These are phyloP conservation scores for Gossypium gossypioides DNA, from an alignment of 441 rosid genomes.

Conservation along the genomic window DNA sequence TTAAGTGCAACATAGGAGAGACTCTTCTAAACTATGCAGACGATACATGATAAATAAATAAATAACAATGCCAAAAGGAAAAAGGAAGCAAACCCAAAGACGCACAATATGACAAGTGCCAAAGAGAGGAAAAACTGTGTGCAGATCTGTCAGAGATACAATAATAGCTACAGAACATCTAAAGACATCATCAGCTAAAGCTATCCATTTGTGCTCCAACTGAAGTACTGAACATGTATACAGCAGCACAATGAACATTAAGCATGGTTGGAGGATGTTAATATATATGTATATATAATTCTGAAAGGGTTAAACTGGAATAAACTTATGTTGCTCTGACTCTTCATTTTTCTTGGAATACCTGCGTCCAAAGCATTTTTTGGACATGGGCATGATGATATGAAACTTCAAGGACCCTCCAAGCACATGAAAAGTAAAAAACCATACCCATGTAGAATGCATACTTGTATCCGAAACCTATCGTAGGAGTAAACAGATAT, in stretches of 20 bases:
- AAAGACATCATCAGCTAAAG: neutral
- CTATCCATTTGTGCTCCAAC: neutral
- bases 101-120: neutral
- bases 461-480: too few relatives aligned
- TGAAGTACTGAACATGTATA: neutral
- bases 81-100: neutral
- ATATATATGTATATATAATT: neutral
- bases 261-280: neutral
- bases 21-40: neutral
- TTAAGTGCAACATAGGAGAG: neutral
- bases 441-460: too few relatives aligned
- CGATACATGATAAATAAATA: neutral
- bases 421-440: too few relatives aligned
- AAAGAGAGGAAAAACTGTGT: neutral
- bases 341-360: too few relatives aligned
- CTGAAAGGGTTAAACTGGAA: neutral
- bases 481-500: neutral
- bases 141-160: neutral
- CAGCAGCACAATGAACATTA: neutral
- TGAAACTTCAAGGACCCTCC: too few relatives aligned
- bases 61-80: neutral
- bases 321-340: too few relatives aligned
- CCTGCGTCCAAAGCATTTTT: too few relatives aligned
- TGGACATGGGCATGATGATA: too few relatives aligned
- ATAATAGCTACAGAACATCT: neutral